phyloP scores from a whole-genome alignment of 139 green algal genomes.

The Auxenochlorella pyrenoidosa region DNA sequence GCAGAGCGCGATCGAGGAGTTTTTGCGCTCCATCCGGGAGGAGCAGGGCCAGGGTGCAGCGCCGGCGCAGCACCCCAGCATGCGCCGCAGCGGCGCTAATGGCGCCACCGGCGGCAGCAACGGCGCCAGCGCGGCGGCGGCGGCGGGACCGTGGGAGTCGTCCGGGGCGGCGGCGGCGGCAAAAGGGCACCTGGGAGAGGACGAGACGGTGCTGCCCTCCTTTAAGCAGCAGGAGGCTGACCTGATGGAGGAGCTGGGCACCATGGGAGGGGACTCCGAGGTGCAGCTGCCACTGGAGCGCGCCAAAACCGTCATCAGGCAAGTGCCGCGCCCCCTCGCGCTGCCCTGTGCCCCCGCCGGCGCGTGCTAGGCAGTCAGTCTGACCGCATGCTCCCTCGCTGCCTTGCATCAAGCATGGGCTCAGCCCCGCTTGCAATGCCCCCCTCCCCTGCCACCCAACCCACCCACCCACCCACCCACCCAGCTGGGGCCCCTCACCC shows the following conservation, averaged over 20 bases:
- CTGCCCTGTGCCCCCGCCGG: too few species aligned
- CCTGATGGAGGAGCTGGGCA: neutral
- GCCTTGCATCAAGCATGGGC: too few species aligned
- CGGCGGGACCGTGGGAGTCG: neutral
- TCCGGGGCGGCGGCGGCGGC: neutral
- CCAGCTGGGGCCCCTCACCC: too few species aligned
- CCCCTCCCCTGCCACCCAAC: too few species aligned
- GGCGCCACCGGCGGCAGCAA: neutral
- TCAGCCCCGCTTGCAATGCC: too few species aligned
- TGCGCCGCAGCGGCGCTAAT: neutral
- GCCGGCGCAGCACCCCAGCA: neutral
- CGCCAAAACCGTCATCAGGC: conserved; percentile 37
- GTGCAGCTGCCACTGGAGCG: conserved; percentile 25
- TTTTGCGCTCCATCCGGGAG: neutral
- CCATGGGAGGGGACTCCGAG: conserved; percentile 5
- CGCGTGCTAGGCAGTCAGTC: too few species aligned
- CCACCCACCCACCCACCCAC: too few species aligned
- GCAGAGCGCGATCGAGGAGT: neutral
- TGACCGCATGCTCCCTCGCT: neutral
- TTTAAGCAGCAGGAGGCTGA: neutral
- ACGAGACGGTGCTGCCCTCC: neutral
- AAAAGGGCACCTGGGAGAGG: neutral
- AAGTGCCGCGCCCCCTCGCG: neutral
- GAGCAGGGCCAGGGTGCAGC: neutral
- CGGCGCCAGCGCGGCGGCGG: neutral